These are phyloP conservation scores for Aspergillus affinis DNA, from an alignment of 495 filamentous ascomycete species.

Conservation along the genomic window DNA sequence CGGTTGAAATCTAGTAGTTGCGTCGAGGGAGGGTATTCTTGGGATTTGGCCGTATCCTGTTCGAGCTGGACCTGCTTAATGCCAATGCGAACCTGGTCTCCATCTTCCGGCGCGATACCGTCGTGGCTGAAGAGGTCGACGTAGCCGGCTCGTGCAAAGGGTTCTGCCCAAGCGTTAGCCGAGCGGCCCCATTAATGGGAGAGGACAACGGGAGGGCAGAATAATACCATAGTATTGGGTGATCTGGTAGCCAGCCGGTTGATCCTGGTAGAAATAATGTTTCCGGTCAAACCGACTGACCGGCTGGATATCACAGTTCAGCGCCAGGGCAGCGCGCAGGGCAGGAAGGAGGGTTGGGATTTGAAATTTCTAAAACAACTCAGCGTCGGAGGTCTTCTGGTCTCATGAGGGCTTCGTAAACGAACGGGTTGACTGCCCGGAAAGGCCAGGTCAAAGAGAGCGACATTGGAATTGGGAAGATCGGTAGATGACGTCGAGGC, in stretches of 20 bases:
- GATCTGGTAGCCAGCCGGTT: constrained; percentile 94
- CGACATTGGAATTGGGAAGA: constrained; percentile 78
- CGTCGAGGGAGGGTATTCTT: constrained; percentile 67
- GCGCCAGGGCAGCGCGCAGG: constrained; percentile 79
- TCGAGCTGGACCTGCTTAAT: constrained; percentile 96
- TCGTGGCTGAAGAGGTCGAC: constrained; percentile 72
- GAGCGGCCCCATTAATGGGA: neutral
- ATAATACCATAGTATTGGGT: constrained; percentile 81
- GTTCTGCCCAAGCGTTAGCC: constrained; percentile 46
- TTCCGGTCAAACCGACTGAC: constrained; percentile 89
- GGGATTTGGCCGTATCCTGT: constrained; percentile 95
- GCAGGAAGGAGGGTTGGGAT: constrained; percentile 81
- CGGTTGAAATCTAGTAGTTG: constrained; percentile 92
- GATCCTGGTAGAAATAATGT: constrained; percentile 98
- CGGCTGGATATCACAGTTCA: constrained; percentile 74
- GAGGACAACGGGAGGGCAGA: neutral
- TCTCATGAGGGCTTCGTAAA: constrained; percentile 5
- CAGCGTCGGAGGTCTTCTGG: neutral
- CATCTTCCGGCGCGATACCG: constrained; percentile 72
- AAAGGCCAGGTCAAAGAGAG: constrained; percentile 84
- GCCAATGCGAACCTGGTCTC: constrained; percentile 63
- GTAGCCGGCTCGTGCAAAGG: constrained; percentile 76
- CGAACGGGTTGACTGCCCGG: constrained; percentile 79
- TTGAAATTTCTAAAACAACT: constrained; percentile 62
- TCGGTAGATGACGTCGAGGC: constrained; percentile 70